Conservation (phyloP, 768 basidiomycete genomes). For the Dioszegia hungarica region DNA sequence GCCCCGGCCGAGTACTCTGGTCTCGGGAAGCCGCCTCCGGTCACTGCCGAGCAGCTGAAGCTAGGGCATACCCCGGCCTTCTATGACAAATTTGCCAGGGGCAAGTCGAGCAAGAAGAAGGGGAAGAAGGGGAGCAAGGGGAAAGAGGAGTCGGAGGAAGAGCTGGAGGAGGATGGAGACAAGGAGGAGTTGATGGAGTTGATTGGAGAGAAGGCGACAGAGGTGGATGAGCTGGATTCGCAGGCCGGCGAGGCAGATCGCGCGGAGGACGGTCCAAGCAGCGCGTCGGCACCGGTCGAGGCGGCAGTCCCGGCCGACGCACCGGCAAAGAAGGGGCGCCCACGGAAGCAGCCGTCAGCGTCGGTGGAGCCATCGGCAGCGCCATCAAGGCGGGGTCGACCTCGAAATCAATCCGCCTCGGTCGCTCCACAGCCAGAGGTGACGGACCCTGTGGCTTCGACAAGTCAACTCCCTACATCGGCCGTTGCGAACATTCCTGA, state of each 20-base stretch:
- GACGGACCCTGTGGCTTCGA: too few species aligned
- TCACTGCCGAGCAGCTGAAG: constrained; percentile 16
- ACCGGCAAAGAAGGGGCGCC: too few species aligned
- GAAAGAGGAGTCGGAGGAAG: constrained; percentile 53
- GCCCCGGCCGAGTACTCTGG: constrained; percentile 31
- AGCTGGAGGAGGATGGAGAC: constrained; percentile 20
- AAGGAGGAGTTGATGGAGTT: too few species aligned
- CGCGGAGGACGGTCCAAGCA: background rate
- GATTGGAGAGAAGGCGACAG: constrained; percentile 8
- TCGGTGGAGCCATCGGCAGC: too few species aligned
- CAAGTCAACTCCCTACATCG: too few species aligned
- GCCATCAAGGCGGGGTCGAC: too few species aligned
- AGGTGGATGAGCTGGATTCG: constrained; percentile 13
- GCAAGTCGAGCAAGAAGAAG: constrained; percentile 7
- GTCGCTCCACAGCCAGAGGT: too few species aligned
- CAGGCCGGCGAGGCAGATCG: constrained; percentile 38
- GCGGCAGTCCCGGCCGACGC: background rate
- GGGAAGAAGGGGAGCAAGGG: constrained; percentile 5
- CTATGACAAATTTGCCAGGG: constrained; percentile 19
- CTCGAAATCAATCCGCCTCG: too few species aligned
- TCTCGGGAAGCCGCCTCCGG: constrained; percentile 21
- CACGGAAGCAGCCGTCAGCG: too few species aligned
- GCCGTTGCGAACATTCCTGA: too few species aligned
- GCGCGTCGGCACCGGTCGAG: background rate
- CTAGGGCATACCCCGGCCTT: constrained; percentile 24